Evolutionary conservation across 2,329 filamentous ascomycete genomes (phyloP).

Genomic region (Dothideomycetes sp.): DNA sequence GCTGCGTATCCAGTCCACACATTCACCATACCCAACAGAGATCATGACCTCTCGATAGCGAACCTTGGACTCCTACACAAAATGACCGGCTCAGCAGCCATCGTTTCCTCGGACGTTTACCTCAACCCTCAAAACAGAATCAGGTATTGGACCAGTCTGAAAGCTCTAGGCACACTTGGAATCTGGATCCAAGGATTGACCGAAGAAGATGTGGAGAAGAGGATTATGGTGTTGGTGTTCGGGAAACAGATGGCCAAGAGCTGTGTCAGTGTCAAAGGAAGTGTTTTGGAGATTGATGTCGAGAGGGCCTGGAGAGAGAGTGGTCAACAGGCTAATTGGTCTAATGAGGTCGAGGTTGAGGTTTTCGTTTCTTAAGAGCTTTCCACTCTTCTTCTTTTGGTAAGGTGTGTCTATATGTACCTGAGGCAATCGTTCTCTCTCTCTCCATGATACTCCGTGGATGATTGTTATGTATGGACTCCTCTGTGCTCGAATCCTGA

Average conservation of each 20-base stretch:
- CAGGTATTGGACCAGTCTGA: slow-evolving; percentile 59
- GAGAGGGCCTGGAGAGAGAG: slow-evolving; percentile 69
- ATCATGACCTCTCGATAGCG: slow-evolving; percentile 34
- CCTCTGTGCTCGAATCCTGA: no score
- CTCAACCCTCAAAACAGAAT: slow-evolving; percentile 53
- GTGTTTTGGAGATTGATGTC: slow-evolving; percentile 69
- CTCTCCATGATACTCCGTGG: no score
- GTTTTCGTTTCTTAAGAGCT: slow-evolving; percentile 35
- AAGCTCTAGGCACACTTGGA: slow-evolving; percentile 70
- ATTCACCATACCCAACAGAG: slow-evolving; percentile 40
- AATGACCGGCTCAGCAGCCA: slow-evolving; percentile 79
- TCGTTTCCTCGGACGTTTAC: slow-evolving; percentile 54
- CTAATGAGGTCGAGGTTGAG: slow-evolving; percentile 67
- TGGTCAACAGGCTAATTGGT: slow-evolving; percentile 61
- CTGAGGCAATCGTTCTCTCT: no score
- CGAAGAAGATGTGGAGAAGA: slow-evolving; percentile 44
- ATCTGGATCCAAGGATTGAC: slow-evolving; percentile 7
- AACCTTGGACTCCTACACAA: slow-evolving; percentile 73
- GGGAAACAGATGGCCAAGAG: slow-evolving; percentile 56
- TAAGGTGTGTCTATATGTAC: no score
- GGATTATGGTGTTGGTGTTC: slow-evolving; percentile 68
- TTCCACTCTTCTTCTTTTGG: no score
- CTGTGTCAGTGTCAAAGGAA: slow-evolving; percentile 28
- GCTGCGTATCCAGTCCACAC: slow-evolving; percentile 59
- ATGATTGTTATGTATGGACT: no score